Evolutionary conservation across 2,329 filamentous ascomycete species (phyloP).

Genomic region (Pestalotiopsis sp.): DNA sequence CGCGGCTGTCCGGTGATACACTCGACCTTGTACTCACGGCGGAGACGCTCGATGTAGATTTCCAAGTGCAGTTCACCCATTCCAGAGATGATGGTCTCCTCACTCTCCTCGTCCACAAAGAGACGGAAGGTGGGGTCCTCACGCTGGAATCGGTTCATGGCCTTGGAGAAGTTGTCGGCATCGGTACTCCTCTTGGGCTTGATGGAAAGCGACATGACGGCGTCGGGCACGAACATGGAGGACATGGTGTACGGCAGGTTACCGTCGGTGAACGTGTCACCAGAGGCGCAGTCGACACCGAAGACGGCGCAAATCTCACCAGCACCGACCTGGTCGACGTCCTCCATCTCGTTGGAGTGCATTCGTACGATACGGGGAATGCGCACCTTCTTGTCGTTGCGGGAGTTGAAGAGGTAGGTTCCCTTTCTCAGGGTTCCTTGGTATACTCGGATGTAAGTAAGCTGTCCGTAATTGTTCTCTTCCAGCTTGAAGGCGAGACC

Average conservation of each 20-base stretch:
- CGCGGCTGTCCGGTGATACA: constrained; percentile 95
- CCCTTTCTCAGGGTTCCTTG: constrained; percentile 90
- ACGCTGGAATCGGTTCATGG: constrained; percentile 97
- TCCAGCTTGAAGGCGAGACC: constrained; percentile 98
- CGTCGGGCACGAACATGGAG: constrained; percentile 97
- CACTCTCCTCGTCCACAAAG: constrained; percentile 85
- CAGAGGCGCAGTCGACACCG: constrained; percentile 94
- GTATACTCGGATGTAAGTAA: constrained; percentile 98
- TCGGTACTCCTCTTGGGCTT: constrained; percentile 93
- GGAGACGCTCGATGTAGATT: constrained; percentile 96
- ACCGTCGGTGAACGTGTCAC: constrained; percentile 97
- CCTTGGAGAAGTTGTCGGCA: constrained; percentile 92
- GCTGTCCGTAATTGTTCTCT: constrained; percentile 96
- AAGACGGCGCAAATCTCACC: constrained; percentile 99
- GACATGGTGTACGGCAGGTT: constrained; percentile 92
- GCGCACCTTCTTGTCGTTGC: constrained; percentile 93
- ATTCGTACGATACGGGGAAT: constrained; percentile 97
- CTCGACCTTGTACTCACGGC: constrained; percentile 94
- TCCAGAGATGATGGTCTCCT: constrained; percentile 96
- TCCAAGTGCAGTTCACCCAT: constrained; percentile 98
- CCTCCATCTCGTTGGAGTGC: constrained; percentile 99
- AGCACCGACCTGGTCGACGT: constrained; percentile 86
- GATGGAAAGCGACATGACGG: constrained; percentile 97
- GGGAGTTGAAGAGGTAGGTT: constrained; percentile 87
- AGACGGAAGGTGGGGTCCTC: constrained; percentile 98